A percentile compares a stretch with the other conserved stretches of the same genome.
phyloP scores from a whole-genome alignment of 805 yeast species.

The Myxozyma monticola region DNA sequence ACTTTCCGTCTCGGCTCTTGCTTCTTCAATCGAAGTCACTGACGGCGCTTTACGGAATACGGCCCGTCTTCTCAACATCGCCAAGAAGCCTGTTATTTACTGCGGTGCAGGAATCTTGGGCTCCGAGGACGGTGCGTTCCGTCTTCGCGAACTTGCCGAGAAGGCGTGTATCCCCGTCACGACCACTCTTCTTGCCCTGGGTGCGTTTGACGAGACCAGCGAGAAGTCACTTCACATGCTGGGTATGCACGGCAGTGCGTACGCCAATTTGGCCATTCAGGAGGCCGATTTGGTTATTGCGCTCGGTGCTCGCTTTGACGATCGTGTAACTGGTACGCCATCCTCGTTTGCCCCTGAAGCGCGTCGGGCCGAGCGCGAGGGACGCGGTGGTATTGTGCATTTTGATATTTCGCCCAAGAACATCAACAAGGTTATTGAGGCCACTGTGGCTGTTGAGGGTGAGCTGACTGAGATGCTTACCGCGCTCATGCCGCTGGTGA shows the following conservation, averaged over 20 bases:
- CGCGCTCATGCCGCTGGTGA: constrained; percentile 67
- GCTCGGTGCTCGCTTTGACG: constrained; percentile 96
- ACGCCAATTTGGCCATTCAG: constrained; percentile 93
- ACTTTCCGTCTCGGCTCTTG: constrained; percentile 63
- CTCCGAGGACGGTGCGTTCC: constrained; percentile 73
- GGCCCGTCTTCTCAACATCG: constrained; percentile 73
- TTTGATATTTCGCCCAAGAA: constrained; percentile 96
- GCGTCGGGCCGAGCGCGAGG: constrained; percentile 79
- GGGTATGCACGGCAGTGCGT: constrained; percentile 97
- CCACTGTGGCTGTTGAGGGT: constrained; percentile 96
- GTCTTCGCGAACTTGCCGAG: constrained; percentile 80
- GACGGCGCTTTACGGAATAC: constrained; percentile 71
- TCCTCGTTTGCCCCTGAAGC: constrained; percentile 93
- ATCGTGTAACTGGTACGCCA: constrained; percentile 90
- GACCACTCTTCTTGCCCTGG: constrained; percentile 90
- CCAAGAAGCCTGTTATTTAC: constrained; percentile 84
- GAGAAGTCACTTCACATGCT: constrained; percentile 90
- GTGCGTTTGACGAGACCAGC: constrained; percentile 91
- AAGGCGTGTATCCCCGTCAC: constrained; percentile 94
- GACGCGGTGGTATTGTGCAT: constrained; percentile 94
- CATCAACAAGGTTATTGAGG: constrained; percentile 91
- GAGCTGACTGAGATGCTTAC: constrained; percentile 82
- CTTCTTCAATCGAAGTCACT: constrained; percentile 72
- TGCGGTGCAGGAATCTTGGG: constrained; percentile 91
- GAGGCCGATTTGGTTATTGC: constrained; percentile 91